Evolutionary conservation across 352 stramenopile genomes (phyloP).

Genomic region (Pythium monospermum): DNA sequence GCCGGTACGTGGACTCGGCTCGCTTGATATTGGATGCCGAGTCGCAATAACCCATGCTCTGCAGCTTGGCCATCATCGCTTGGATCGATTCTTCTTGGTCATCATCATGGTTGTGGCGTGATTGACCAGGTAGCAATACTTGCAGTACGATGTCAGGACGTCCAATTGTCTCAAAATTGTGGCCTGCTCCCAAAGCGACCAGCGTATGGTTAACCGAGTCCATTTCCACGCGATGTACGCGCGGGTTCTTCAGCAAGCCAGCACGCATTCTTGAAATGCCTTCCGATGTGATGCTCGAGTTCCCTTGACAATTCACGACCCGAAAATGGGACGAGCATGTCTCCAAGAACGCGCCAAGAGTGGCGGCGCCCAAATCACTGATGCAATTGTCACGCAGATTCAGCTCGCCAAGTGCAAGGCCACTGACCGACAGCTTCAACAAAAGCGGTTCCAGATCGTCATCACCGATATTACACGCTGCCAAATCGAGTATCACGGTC

Average conservation of each 20-base stretch:
- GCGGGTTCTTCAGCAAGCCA: conserved; percentile 28
- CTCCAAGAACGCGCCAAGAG: conserved; percentile 39
- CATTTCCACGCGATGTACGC: conserved; percentile 24
- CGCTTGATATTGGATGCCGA: background rate
- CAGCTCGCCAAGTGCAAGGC: conserved; percentile 28
- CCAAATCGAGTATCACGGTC: conserved; percentile 24
- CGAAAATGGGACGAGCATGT: conserved; percentile 22
- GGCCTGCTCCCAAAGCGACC: conserved; percentile 11
- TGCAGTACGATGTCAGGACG: conserved; percentile 9
- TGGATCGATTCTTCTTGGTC: conserved; percentile 3
- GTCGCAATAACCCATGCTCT: conserved; percentile 9
- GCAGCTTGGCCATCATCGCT: conserved; percentile 10
- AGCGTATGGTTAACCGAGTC: conserved; percentile 16
- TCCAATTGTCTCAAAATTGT: conserved; percentile 18
- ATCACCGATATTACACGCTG: conserved; percentile 30
- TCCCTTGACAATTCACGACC: conserved; percentile 28
- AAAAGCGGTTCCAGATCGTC: conserved; percentile 35
- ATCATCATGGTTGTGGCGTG: background rate
- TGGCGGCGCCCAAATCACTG: conserved; percentile 32
- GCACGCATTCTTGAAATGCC: conserved; percentile 27
- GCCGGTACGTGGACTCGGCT: conserved; percentile 10
- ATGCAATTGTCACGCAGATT: conserved; percentile 33
- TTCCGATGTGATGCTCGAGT: conserved; percentile 27
- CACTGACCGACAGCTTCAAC: conserved; percentile 36
- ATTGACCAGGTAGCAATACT: conserved; percentile 8